Evolutionary conservation across 768 basidiomycete genomes (phyloP), one percentile per base, ranked within the genome.

Genomic region (Mrakia blollopis): DNA sequence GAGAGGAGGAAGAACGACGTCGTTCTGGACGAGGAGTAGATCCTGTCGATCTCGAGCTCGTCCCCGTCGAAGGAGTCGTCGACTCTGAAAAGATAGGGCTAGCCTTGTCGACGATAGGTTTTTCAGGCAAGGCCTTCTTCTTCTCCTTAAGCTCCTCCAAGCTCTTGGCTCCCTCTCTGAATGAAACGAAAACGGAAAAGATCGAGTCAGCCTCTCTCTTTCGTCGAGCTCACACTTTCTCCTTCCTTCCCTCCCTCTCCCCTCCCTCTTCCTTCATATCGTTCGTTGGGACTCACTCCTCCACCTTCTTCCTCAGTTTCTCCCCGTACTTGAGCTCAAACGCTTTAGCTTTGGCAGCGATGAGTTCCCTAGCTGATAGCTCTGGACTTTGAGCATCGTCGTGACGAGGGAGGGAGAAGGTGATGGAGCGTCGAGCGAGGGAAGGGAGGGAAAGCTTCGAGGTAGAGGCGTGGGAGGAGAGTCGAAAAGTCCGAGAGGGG

Each of bases 301-400:
- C 84, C 60, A 91, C 89, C 80, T 85, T 87, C 80, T 86, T 85
- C 63, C 86, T 87, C 52, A 95, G 83, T 81, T 91, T 91, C 77
- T 90, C 88, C 21, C 88, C 87, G 81, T 94, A 94, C 78, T 83
- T 83, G 32, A 79, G 81, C 74, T 78, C 76, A 21, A 77, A 52
- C 37, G 32, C 62, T 37, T 54, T 67, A n/a, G 30, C 52, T 72
- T 77, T 77, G 16, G 68, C 54, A 9, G 75, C 75, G 75, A 76
- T 76, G 68, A 76, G 37, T 52, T 76, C 68, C 21, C 75, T 68
- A 18, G 65, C 65, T 4, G 65, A 44, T 11, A 39, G 65, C 25
- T 35, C 32, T 4, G 32, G 65, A n/a, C n/a, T n/a, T n/a, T n/a
- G n/a, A 6, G 39, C 37, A 14, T n/a, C 10, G 32, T 57, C 57